Evolutionary conservation across 257 asterid genomes (phyloP).

Genomic region (Capsicum baccatum): DNA sequence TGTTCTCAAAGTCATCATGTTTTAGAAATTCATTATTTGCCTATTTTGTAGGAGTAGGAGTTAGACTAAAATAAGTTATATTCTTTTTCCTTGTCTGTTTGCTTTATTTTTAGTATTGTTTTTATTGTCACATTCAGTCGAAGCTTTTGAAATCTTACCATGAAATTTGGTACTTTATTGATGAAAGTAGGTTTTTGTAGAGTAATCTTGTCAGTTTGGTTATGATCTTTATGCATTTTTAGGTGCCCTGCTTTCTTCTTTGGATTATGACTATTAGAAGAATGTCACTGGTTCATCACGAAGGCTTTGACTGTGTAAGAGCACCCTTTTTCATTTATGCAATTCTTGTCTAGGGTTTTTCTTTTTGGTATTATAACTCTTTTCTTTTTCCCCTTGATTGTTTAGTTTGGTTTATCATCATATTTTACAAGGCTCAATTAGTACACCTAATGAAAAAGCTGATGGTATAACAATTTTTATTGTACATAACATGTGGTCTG

Average conservation of each 20-base stretch:
- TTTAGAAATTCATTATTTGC: slow-evolving; percentile 14
- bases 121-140: neutral
- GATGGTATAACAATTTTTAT: neutral
- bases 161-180: neutral
- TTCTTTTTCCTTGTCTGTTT: neutral
- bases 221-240: slow-evolving; percentile 39
- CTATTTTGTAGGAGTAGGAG: neutral
- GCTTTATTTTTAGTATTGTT: neutral
- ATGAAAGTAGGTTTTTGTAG: neutral
- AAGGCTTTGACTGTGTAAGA: slow-evolving; percentile 95
- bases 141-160: neutral
- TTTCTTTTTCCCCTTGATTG: slow-evolving; percentile 28
- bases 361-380: slow-evolving; percentile 14
- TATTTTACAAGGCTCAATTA: slow-evolving; percentile 1
- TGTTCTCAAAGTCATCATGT: slow-evolving; percentile 10
- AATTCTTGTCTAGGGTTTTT: slow-evolving; percentile 25
- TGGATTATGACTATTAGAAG: slow-evolving; percentile 74
- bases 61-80: slow-evolving; percentile 2
- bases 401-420: neutral
- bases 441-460: neutral
- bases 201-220: neutral
- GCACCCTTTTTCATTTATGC: slow-evolving; percentile 20
- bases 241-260: slow-evolving; percentile 79
- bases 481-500: slow-evolving; percentile 7
- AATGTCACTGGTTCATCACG: slow-evolving; percentile 85